Evolutionary conservation across 2,329 filamentous ascomycete genomes (phyloP), one percentile per base, ranked within the genome.

Genomic region (Phyllosticta ampelicida): DNA sequence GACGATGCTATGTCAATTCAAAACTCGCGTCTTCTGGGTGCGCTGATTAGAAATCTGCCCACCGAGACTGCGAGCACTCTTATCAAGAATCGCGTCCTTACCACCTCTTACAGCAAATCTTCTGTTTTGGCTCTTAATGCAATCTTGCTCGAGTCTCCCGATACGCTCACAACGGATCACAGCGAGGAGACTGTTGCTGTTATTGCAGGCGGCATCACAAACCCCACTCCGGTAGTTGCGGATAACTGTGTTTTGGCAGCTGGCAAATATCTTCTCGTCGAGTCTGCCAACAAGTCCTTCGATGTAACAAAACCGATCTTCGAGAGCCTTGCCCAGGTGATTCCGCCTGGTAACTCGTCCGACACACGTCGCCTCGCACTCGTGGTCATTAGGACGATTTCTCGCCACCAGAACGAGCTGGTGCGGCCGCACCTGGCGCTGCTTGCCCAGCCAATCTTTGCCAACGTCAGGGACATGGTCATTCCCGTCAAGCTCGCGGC

Each of bases 401-500:
- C 86, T 61, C 86, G 94, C 59, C 79, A 86, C 51, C 84, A 94
- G 69, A 86, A 87, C 67, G 89, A 94, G 55, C 77, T 94, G 66
- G 82, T 92, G 44, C 84, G 89, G 26, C 89, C 91, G 13, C 90
- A 96, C 69, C 79, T 97, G 53, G 75, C 84, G 9, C 74, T 90
- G 2, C 80, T 99, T n/a, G 86, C 89, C 1, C 86, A 86, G 1
- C 85, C 90, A 1, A 81, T 97, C 51, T 99, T 99, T 71, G 85
- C 88, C 49, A 87, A 88, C 56, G 94, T 99, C 26, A 85, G 95
- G 60, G 94, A 99, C 71, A 79, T 85, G 9, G 85, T 97, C 5
- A 97, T 99, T 62, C 95, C 95, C 0, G 86, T 99, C 68, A 99
- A 99, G 74, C 80, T 99, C 26, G 87, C 92, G 0, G 92, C 94